phyloP scores from a whole-genome alignment of 768 basidiomycete genomes.

The Coprinopsis strossmayeri region DNA sequence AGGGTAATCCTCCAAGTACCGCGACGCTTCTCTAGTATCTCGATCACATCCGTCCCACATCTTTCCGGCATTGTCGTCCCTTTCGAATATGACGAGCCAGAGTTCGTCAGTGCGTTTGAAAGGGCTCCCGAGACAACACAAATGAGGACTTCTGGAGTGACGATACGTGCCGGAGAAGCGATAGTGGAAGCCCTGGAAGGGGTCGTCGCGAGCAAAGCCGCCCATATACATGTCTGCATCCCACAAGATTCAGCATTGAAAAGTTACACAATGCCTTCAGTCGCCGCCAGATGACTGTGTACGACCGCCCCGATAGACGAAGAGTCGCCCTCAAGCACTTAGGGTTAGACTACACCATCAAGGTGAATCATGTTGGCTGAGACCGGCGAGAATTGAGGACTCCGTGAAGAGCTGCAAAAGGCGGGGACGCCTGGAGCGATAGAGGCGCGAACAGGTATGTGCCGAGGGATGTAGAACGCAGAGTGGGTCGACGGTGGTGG shows the following conservation, averaged over 20 bases:
- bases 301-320: conserved; percentile 23
- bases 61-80: conserved; percentile 48
- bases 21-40: conserved; percentile 47
- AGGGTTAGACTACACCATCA: conserved; percentile 58
- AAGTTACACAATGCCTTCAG: conserved; percentile 16
- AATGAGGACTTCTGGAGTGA: conserved; percentile 39
- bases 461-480: conserved; percentile 9
- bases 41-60: conserved; percentile 21
- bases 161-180: conserved; percentile 49
- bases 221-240: conserved; percentile 3
- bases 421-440: conserved; percentile 46
- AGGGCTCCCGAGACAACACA: conserved; percentile 50
- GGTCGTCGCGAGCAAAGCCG: conserved; percentile 33
- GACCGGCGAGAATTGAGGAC: conserved; percentile 30
- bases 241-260: conserved; percentile 14
- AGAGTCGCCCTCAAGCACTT: conserved; percentile 31
- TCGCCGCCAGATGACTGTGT: conserved; percentile 15
- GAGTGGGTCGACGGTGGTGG: conserved; percentile 15
- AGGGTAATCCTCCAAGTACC: conserved; percentile 21
- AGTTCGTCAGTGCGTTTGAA: conserved; percentile 16
- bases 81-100: conserved; percentile 16
- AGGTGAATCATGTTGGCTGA: conserved; percentile 47
- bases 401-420: conserved; percentile 15
- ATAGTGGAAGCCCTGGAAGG: conserved; percentile 24
- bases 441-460: conserved; percentile 28